These are phyloP conservation scores for Diaporthe sp. DNA, from an alignment of 2,329 filamentous ascomycete genomes.

Conservation along the genomic window DNA sequence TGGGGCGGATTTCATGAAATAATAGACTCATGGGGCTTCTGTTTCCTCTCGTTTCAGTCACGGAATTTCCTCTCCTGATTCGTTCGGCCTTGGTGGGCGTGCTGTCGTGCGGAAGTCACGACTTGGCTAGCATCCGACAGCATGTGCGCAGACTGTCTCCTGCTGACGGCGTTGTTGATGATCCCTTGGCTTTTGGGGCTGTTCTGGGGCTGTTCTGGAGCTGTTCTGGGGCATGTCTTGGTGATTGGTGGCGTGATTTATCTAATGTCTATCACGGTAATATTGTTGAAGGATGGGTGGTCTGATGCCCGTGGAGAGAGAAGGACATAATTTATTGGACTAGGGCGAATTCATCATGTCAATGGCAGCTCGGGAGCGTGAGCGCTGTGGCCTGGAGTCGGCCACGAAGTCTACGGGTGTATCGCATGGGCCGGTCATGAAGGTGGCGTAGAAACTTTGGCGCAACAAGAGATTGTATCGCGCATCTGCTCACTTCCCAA, in stretches of 20 bases:
- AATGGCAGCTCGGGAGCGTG: background rate
- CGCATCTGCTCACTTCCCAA: background rate
- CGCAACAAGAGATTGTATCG: conserved; percentile 11
- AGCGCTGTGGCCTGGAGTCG: background rate
- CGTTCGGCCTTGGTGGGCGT: background rate
- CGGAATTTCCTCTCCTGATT: background rate
- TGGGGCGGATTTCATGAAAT: conserved; percentile 20
- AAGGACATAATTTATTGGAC: background rate
- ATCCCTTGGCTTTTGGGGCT: background rate
- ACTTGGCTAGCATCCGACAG: background rate
- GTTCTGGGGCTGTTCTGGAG: background rate
- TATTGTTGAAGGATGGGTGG: background rate
- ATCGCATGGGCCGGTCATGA: background rate
- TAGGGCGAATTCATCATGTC: background rate
- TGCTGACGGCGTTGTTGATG: background rate
- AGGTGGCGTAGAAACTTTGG: background rate
- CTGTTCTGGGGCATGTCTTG: background rate
- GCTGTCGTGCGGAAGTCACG: background rate
- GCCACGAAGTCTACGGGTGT: too few relatives aligned
- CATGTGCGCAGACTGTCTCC: background rate
- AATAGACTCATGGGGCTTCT: conserved; percentile 24
- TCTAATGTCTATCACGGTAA: conserved; percentile 20
- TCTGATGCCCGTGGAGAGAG: background rate
- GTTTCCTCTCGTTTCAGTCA: conserved; percentile 20
- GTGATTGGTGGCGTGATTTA: background rate